phyloP scores from a whole-genome alignment of 2,329 filamentous ascomycete genomes.

The Aureobasidium leucospermi region DNA sequence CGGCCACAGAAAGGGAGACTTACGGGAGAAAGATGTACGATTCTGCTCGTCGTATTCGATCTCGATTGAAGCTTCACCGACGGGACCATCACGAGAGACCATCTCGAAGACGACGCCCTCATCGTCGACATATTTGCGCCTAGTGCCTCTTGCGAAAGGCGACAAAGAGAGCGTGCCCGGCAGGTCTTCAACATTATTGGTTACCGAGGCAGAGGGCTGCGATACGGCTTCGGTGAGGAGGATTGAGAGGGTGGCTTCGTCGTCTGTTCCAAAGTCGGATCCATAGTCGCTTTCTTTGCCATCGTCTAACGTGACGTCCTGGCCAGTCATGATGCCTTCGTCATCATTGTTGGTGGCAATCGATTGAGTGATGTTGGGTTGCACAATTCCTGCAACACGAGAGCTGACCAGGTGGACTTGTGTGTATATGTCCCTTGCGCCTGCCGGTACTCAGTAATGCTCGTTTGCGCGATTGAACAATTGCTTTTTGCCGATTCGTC shows the following conservation, averaged over 20 bases:
- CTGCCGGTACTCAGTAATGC: too few relatives aligned
- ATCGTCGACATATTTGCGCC: conserved; percentile 15
- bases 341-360: conserved; percentile 10
- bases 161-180: not conserved
- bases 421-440: too few relatives aligned
- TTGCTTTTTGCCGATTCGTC: not conserved
- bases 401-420: not conserved
- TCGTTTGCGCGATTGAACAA: not conserved
- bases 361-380: not conserved
- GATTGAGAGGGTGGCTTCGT: conserved; percentile 46
- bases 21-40: conserved; percentile 28
- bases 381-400: too few relatives aligned
- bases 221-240: conserved; percentile 41
- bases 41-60: conserved; percentile 36
- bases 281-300: conserved; percentile 51
- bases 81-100: conserved; percentile 14
- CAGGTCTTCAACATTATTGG: not conserved
- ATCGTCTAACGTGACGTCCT: not conserved
- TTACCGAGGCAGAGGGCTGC: conserved; percentile 20
- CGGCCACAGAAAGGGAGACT: conserved; percentile 8
- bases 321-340: conserved; percentile 5
- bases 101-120: conserved; percentile 16
- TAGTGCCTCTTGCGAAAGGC: not conserved
- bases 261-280: conserved; percentile 53
- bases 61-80: conserved; percentile 29